Base-by-base conservation (phyloP, 495 filamentous ascomycete species). In the Penicillium steckii region DNA sequence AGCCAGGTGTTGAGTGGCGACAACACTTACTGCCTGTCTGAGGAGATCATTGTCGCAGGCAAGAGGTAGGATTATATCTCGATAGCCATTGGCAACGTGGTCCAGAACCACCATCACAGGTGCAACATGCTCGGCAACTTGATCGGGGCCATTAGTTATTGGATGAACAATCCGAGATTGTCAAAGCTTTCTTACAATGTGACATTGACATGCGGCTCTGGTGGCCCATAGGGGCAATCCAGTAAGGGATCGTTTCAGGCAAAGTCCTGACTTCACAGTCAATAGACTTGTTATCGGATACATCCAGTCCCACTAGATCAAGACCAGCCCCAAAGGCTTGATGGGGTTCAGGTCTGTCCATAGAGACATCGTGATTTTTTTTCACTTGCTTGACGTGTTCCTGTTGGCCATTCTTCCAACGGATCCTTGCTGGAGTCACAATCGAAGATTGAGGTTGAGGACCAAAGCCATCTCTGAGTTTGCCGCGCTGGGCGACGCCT, bases 1-100 rank as follows among this genome's bases (percentile, higher is more conserved):
- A 8, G 52, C 44, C 41, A 91, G 77, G 54, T 91, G 88, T 46
- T 84, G 87, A 56, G 85, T 82, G 8, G 89, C 84, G 3, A 91
- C 77, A 22, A 85, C 86, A 3, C 90, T 71, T 35, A 93, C 80
- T 19, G 87, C 89, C 60, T 89, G 86, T 85, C 90, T 91, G 6
- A 93, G 75, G 8, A 88, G 84, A 48, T 78, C 75, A 62, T 93
- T 83, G 37, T 81, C 71, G 27, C 87, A 77, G 0, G 89, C 89
- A 67, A 91, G 82, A 8, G 87, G 86, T 7, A 93, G 72, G 49
- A 93, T 69, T 66, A 90, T 80, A 50, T 87, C 84, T 52, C 87
- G 85, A 68, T 90, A 91, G 13, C 88, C 86, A 66, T 90, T 90
- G 49, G 82, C 81, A 51, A 83, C 73, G 27, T 51, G 32, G 50